Evolutionary conservation across 495 filamentous ascomycete genomes (phyloP).

Genomic region (Aspergillus nanangensis): DNA sequence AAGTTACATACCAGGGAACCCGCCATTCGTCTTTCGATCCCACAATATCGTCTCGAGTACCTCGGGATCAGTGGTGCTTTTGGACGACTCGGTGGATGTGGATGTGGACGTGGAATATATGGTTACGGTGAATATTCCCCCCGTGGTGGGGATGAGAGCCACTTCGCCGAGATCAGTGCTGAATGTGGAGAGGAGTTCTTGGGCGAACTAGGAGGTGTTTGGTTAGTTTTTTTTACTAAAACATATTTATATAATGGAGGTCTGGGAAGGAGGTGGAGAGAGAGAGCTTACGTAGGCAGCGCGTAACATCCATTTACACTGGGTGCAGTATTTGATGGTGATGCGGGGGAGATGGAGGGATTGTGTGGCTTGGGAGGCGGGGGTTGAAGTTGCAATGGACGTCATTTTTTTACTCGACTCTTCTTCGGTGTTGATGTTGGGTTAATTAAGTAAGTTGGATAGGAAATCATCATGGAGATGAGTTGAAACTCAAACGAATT

Average conservation of each 20-base stretch:
- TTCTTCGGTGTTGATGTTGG: too few species aligned
- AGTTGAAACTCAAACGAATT: background rate
- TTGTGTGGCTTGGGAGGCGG: constrained; percentile 12
- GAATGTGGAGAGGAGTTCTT: constrained; percentile 98
- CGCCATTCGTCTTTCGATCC: constrained; percentile 85
- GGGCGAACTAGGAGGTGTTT: constrained; percentile 62
- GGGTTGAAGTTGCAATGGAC: background rate
- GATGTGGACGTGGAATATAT: constrained; percentile 32
- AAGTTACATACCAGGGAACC: constrained; percentile 72
- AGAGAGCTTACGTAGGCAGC: constrained; percentile 66
- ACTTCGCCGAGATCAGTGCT: constrained; percentile 81
- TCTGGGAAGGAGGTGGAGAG: constrained; percentile 10
- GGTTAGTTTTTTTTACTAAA: constrained; percentile 5
- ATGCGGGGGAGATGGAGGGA: constrained; percentile 53
- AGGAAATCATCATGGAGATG: background rate
- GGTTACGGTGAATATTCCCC: constrained; percentile 75
- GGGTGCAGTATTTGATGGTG: constrained; percentile 75
- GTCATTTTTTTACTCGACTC: too few species aligned
- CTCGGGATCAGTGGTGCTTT: background rate
- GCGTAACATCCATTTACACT: constrained; percentile 89
- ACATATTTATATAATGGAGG: too few species aligned
- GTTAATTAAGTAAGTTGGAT: background rate
- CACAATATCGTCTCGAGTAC: constrained; percentile 53
- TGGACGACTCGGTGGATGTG: background rate
- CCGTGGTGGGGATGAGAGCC: constrained; percentile 79